Conservation (phyloP, 495 filamentous ascomycete species). For the Beverwykella pulmonaria region DNA sequence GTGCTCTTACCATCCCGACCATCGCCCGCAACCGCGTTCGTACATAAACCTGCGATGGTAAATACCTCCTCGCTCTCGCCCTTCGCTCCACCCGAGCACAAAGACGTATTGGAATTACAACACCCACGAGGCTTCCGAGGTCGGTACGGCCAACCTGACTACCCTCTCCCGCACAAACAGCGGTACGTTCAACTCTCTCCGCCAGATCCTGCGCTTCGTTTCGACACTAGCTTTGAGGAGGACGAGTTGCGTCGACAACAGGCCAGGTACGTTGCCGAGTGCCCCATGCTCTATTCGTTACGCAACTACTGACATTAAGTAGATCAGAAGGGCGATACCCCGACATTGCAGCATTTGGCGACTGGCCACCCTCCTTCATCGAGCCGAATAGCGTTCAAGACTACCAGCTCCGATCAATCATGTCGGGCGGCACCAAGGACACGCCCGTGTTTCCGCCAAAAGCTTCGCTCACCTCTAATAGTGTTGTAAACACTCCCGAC, state of each 20-base stretch:
- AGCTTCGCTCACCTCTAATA: not conserved
- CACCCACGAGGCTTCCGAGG: slow-evolving; percentile 30
- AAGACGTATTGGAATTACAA: slow-evolving; percentile 17
- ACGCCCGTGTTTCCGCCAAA: not conserved
- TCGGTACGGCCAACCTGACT: slow-evolving; percentile 31
- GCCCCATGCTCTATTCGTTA: not conserved
- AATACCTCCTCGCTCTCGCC: not conserved
- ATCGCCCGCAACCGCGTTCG: not conserved
- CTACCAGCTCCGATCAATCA: slow-evolving; percentile 9
- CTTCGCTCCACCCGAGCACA: not conserved
- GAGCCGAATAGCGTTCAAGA: slow-evolving; percentile 21
- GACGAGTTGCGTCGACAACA: slow-evolving; percentile 12
- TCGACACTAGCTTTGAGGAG: slow-evolving; percentile 30
- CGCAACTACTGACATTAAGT: not conserved
- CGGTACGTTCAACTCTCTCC: slow-evolving; percentile 16
- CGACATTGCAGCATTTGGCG: slow-evolving; percentile 16
- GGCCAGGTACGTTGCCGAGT: slow-evolving; percentile 6
- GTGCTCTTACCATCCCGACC: not conserved
- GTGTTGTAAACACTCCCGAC: not conserved
- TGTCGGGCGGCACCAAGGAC: not conserved
- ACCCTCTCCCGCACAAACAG: slow-evolving; percentile 17
- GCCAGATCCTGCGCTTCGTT: slow-evolving; percentile 10
- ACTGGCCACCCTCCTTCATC: slow-evolving; percentile 21
- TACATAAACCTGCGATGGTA: not conserved
- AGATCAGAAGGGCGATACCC: slow-evolving; percentile 27